Evolutionary conservation across 345 rosid genomes (phyloP).

Genomic region (Angophora floribunda): DNA sequence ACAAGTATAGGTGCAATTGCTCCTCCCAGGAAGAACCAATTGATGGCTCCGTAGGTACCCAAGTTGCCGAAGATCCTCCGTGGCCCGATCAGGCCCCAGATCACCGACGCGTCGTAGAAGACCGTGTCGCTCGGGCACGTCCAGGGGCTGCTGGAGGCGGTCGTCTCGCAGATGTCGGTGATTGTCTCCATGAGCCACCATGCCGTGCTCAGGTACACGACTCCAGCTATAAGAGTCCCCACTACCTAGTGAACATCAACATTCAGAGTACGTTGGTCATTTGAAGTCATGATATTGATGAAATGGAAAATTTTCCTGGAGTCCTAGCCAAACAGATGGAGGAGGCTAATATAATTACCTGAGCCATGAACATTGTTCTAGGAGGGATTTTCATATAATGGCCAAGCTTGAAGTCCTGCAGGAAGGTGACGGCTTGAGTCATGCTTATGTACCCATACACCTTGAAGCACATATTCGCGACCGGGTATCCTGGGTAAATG

Average conservation of each 20-base stretch:
- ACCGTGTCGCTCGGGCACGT: constrained; percentile 86
- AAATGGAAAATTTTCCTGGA: neutral
- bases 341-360: constrained; percentile 22
- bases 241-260: constrained; percentile 33
- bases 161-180: constrained; percentile 59
- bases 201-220: constrained; percentile 73
- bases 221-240: constrained; percentile 79
- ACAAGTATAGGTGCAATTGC: constrained; percentile 73
- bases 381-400: constrained; percentile 99
- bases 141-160: constrained; percentile 66
- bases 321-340: neutral
- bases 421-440: constrained; percentile 79
- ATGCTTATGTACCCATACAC: constrained; percentile 97
- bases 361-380: constrained; percentile 96
- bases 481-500: constrained; percentile 91
- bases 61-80: constrained; percentile 85
- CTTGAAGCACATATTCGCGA: constrained; percentile 96
- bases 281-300: neutral
- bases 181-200: constrained; percentile 99
- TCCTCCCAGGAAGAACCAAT: constrained; percentile 89
- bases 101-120: constrained; percentile 90
- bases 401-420: constrained; percentile 96
- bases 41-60: constrained; percentile 61
- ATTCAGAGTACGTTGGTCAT: neutral
- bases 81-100: constrained; percentile 93